Evolutionary conservation across 2,329 filamentous ascomycete species (phyloP), one percentile per base, ranked within the genome.

Genomic region (Fusarium phyllophilum): DNA sequence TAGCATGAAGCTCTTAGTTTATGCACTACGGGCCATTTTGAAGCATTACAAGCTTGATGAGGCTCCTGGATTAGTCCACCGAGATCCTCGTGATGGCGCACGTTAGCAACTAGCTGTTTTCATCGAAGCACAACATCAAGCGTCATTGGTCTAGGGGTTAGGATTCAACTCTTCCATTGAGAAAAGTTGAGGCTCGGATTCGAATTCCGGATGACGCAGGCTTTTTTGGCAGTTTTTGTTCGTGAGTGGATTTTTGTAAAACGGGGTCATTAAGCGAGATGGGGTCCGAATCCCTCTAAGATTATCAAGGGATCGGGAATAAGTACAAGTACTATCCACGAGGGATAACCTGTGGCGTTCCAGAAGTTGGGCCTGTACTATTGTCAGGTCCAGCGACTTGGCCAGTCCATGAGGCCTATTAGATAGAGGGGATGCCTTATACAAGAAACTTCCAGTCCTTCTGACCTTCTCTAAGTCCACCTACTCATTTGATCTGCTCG

Each of bases 171-270:
- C 65, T 68, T 68, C 62, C 62, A 66, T 36, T 54, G 62, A 41
- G 65, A 68, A 65, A 66, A 66, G 65, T 68, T 68, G 65, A 66
- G 65, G 65, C 65, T 68, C 65, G 62, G 65, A 66, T 67, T 67
- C 62, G 65, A 66, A 67, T 67, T 66, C 65, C 62, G 65, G 65
- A 67, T 67, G 65, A 67, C 65, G 65, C 65, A 66, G 5, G 29
- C n/a, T 57, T 34, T 57, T 58, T 58, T 33, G 24, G 24, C 20
- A n/a, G 34, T 39, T 29, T 54, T 38, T 39, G 18, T 36, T 39
- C 34, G 1, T 41, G 24, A 9, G 34, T 41, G 34, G 34, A 18
- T 36, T 36, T 58, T 58, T 48, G 31, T 22, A 36, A 29, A 58
- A n/a, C 18, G n/a, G 26, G 42, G 24, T 6, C 10, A 11, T 41